A percentile compares a stretch with the other conserved stretches of the same genome.
These are phyloP conservation scores for Cystobasidium tubakii DNA, from an alignment of 768 basidiomycete species.

Conservation along the genomic window DNA sequence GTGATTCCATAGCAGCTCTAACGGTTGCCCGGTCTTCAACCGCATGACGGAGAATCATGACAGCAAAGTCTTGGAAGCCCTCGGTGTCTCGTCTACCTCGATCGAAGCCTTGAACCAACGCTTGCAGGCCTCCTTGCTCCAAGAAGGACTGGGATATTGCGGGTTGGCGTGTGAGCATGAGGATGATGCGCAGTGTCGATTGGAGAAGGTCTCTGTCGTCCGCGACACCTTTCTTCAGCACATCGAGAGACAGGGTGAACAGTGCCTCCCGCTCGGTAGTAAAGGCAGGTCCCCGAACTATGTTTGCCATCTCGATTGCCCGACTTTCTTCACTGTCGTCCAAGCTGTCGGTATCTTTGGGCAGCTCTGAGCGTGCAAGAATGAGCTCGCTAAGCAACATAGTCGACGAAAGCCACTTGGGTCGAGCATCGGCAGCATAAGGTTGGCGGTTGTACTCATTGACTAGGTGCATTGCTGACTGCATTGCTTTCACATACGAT, in stretches of 20 bases:
- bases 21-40: constrained; percentile 69
- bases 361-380: constrained; percentile 68
- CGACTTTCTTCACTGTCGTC: constrained; percentile 50
- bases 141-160: constrained; percentile 63
- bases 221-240: constrained; percentile 62
- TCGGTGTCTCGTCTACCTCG: constrained; percentile 54
- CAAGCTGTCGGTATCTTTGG: constrained; percentile 55
- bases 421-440: constrained; percentile 52
- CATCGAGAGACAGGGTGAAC: constrained; percentile 68
- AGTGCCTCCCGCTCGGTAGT: constrained; percentile 60
- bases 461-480: constrained; percentile 36
- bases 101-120: constrained; percentile 63
- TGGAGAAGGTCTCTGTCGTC: constrained; percentile 70
- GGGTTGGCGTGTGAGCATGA: constrained; percentile 72
- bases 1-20: constrained; percentile 68
- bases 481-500: constrained; percentile 41
- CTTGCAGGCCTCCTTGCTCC: constrained; percentile 59
- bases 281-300: constrained; percentile 59
- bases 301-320: neutral
- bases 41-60: constrained; percentile 82
- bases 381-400: constrained; percentile 80
- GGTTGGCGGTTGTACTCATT: constrained; percentile 12
- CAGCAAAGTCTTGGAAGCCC: constrained; percentile 74
- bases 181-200: constrained; percentile 72
- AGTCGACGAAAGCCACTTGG: constrained; percentile 81